phyloP scores from a whole-genome alignment of 2,329 filamentous ascomycete species.

The Escovopsis sp. region DNA sequence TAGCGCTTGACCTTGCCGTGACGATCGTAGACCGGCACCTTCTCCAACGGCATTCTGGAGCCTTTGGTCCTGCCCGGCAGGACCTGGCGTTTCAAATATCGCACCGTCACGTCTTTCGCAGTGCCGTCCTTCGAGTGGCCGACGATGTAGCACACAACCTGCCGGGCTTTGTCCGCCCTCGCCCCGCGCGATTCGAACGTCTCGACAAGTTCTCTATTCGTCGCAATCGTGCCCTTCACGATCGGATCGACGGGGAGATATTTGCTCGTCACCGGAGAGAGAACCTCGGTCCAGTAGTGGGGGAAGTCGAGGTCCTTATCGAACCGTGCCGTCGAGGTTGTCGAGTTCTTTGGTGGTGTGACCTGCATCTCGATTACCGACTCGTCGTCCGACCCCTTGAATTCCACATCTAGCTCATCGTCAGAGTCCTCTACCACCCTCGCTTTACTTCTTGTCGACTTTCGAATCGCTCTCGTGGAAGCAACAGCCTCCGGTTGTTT shows the following conservation, averaged over 20 bases:
- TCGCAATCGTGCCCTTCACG: constrained; percentile 53
- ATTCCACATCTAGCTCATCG: constrained; percentile 28
- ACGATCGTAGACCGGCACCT: constrained; percentile 63
- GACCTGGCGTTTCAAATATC: constrained; percentile 70
- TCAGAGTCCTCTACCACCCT: constrained; percentile 27
- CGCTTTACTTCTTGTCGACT: constrained; percentile 3
- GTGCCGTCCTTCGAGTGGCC: constrained; percentile 73
- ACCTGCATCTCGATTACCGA: constrained; percentile 41
- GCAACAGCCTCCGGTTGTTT: constrained; percentile 7
- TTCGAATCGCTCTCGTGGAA: constrained; percentile 7
- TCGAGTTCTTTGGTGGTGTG: constrained; percentile 23
- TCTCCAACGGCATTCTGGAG: constrained; percentile 61
- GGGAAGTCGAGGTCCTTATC: constrained; percentile 71
- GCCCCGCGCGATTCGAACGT: constrained; percentile 70
- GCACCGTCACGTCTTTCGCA: constrained; percentile 85
- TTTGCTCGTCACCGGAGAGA: constrained; percentile 67
- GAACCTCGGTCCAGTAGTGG: constrained; percentile 84
- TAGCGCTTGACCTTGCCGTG: constrained; percentile 64
- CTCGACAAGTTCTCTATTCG: constrained; percentile 55
- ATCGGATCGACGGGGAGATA: constrained; percentile 68
- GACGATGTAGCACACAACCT: constrained; percentile 80
- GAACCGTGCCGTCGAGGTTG: constrained; percentile 32
- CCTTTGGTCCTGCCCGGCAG: constrained; percentile 87
- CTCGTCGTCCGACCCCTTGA: constrained; percentile 40
- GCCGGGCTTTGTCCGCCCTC: constrained; percentile 72